Evolutionary conservation across 192 early-diverging fungal genomes (phyloP).

Genomic region (Coemansia sp.): DNA sequence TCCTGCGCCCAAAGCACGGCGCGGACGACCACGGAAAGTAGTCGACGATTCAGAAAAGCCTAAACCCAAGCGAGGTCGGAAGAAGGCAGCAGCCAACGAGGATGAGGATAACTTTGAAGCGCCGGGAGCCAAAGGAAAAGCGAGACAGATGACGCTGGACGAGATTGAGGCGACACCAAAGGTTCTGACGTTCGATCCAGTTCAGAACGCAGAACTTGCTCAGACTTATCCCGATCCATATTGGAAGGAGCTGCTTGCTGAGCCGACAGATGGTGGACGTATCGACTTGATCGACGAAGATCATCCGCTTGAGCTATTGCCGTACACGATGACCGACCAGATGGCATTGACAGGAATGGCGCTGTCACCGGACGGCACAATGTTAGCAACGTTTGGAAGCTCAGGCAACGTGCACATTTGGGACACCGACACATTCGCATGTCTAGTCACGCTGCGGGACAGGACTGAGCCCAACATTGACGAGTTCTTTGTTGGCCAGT

Average conservation of each 20-base stretch:
- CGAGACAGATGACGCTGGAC: conserved; percentile 48
- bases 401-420: conserved; percentile 74
- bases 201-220: conserved; percentile 53
- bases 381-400: conserved; percentile 87
- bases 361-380: conserved; percentile 77
- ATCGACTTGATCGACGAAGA: conserved; percentile 66
- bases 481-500: conserved; percentile 86
- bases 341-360: conserved; percentile 81
- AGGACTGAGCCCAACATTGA: conserved; percentile 77
- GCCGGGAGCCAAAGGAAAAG: conserved; percentile 33
- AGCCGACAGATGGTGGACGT: conserved; percentile 7
- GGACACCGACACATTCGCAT: conserved; percentile 73
- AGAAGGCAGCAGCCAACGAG: conserved; percentile 27
- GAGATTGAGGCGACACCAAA: conserved; percentile 31
- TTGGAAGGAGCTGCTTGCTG: conserved; percentile 29
- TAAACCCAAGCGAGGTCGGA: conserved; percentile 42
- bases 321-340: conserved; percentile 72
- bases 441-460: conserved; percentile 74
- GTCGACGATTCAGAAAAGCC: conserved; percentile 27
- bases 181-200: conserved; percentile 55
- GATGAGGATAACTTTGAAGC: conserved; percentile 31
- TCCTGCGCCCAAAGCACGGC: conserved; percentile 29
- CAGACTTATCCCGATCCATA: conserved; percentile 57
- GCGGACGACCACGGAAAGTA: conserved; percentile 41
- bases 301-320: conserved; percentile 66